Base-by-base conservation (phyloP, 495 filamentous ascomycete genomes). In the Penicillium soppii region DNA sequence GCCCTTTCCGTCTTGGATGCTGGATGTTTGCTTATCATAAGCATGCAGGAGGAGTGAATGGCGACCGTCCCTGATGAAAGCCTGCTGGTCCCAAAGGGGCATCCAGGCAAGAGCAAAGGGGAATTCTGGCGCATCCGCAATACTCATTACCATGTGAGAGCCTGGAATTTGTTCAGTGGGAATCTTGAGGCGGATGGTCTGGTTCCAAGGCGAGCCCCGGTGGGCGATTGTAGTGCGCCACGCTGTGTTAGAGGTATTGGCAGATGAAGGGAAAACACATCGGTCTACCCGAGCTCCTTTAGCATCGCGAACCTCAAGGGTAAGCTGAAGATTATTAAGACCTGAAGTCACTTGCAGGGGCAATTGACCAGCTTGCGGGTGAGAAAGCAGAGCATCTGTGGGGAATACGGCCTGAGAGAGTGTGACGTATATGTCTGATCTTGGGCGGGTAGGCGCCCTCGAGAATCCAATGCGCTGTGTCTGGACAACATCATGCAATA, bases 341-440 rank as follows among this genome's bases (percentile, higher is more conserved):
- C 78, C 74, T 4, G 84, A 71, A 23, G 71, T 74, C 35, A 70
- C 70, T 3, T 86, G 81, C 6, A 97, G 69, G 4, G 87, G 73
- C 5, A 87, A 81, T 26, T 89, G 86, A 38, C 90, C 90, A 43
- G 83, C 82, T 54, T 88, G 81, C 16, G 88, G 89, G 56, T 95
- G 82, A 26, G 89, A 87, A 4, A 99, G 74, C 9, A 92, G 70
- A 3, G 89, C 89, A 51, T 92, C 88, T 29, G 82, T 76, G 27
- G 88, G 84, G 3, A 99, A 69, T 12, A 81, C 76, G 0, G 90
- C 85, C 56, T 90, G 84, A 30, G 82, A 80, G 43, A 99, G 66
- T 0, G 90, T 95, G 19, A 99, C 65, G 63, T 97, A 99, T 40
- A 99, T 97, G 62, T 99, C 94, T 10, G 89, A 95, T 54, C 94